Evolutionary conservation across 495 filamentous ascomycete species (phyloP).

Genomic region (Haplographium delicatum): DNA sequence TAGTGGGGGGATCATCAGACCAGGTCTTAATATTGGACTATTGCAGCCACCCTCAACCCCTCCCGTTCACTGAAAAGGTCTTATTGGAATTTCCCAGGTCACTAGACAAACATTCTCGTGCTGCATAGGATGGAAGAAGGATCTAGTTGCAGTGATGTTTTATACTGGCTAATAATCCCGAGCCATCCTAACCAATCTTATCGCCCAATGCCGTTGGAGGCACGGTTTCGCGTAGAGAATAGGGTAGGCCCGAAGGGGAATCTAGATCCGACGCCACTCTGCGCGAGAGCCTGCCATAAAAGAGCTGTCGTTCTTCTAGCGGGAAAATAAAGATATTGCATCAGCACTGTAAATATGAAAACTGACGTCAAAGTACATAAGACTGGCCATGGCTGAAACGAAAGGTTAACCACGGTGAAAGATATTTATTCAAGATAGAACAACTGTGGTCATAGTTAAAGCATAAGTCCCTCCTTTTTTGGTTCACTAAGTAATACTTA

Average conservation of each 20-base stretch:
- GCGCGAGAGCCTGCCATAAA: too few relatives aligned
- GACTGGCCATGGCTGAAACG: not conserved
- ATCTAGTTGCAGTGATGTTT: not conserved
- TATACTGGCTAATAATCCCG: not conserved
- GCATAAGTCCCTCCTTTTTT: too few relatives aligned
- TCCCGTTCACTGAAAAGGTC: too few relatives aligned
- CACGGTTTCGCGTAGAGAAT: not conserved
- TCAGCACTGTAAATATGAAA: too few relatives aligned
- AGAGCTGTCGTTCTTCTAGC: not conserved
- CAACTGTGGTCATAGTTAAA: too few relatives aligned
- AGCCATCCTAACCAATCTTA: not conserved
- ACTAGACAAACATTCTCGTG: not conserved
- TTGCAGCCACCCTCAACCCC: too few relatives aligned
- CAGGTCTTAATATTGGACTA: not conserved
- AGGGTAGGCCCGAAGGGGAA: slow-evolving; percentile 2
- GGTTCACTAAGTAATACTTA: too few relatives aligned
- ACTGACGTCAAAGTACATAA: not conserved
- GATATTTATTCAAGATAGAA: too few relatives aligned
- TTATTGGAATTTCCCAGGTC: too few relatives aligned
- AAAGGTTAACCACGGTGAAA: too few relatives aligned
- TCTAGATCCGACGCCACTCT: slow-evolving; percentile 1
- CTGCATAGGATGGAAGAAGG: not conserved
- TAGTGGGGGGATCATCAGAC: not conserved
- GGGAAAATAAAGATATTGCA: too few relatives aligned
- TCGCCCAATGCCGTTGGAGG: not conserved